Conservation (phyloP, 2,329 filamentous ascomycete species). For the Alternaria postmessia region DNA sequence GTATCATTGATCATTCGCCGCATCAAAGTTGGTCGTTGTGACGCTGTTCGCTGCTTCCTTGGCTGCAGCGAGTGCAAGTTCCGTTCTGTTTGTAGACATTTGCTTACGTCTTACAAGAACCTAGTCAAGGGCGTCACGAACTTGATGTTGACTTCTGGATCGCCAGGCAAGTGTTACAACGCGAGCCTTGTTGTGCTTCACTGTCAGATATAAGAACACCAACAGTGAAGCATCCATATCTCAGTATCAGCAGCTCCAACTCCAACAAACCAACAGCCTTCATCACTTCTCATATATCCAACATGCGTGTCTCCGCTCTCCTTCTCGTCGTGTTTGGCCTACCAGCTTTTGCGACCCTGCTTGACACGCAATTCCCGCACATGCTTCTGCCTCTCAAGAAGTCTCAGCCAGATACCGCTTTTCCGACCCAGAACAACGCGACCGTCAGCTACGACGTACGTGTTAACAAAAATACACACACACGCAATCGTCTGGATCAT, state of each 20-base stretch:
- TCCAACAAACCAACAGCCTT: not conserved
- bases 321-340: slow-evolving; percentile 28
- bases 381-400: slow-evolving; percentile 46
- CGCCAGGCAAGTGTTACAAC: not conserved
- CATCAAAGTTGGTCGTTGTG: not conserved
- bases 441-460: slow-evolving; percentile 31
- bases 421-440: slow-evolving; percentile 34
- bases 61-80: not conserved
- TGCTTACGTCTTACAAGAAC: not conserved
- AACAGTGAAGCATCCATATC: not conserved
- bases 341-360: slow-evolving; percentile 19
- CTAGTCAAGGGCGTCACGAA: not conserved
- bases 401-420: slow-evolving; percentile 26
- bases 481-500: not conserved
- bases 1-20: not conserved
- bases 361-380: slow-evolving; percentile 39
- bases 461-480: not conserved
- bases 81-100: not conserved
- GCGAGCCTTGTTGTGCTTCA: not conserved
- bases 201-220: not conserved
- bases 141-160: not conserved
- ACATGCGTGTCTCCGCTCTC: slow-evolving; percentile 35
- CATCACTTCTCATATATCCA: slow-evolving; percentile 3
- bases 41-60: not conserved
- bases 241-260: not conserved